phyloP scores from a whole-genome alignment of 768 basidiomycete species.

The Clathrus columnatus region DNA sequence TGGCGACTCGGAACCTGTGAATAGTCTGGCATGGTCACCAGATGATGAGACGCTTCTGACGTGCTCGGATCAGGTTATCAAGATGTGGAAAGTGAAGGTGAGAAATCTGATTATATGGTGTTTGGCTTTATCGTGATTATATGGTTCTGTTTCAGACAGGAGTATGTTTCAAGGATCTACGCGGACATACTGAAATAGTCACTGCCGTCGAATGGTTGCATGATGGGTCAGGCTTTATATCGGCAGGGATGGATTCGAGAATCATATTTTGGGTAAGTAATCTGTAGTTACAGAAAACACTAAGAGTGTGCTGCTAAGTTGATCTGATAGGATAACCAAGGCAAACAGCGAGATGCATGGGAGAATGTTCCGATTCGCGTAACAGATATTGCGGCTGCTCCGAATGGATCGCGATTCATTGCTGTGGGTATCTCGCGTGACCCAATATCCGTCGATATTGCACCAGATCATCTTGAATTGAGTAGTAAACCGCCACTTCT shows the following conservation, averaged over 20 bases:
- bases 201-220: conserved; percentile 84
- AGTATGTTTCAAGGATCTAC: conserved; percentile 52
- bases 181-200: conserved; percentile 73
- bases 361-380: conserved; percentile 65
- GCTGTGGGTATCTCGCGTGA: conserved; percentile 67
- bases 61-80: conserved; percentile 70
- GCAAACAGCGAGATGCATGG: conserved; percentile 66
- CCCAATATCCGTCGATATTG: conserved; percentile 7
- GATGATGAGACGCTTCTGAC: conserved; percentile 82
- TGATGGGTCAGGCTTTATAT: conserved; percentile 84
- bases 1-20: conserved; percentile 74
- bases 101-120: conserved; percentile 13
- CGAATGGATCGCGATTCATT: conserved; percentile 75
- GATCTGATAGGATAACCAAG: conserved; percentile 54
- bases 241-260: conserved; percentile 78
- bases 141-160: conserved; percentile 48
- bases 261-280: conserved; percentile 71
- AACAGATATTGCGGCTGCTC: conserved; percentile 79
- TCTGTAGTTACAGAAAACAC: not conserved
- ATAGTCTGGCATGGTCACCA: conserved; percentile 85
- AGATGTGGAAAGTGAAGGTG: conserved; percentile 88
- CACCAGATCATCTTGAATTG: not conserved
- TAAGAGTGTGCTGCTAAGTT: conserved; percentile 8
- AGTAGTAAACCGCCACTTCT: not conserved
- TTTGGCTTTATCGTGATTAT: conserved; percentile 5